Base-by-base conservation (phyloP, 2,329 filamentous ascomycete species). In the Trichothecium roseum region DNA sequence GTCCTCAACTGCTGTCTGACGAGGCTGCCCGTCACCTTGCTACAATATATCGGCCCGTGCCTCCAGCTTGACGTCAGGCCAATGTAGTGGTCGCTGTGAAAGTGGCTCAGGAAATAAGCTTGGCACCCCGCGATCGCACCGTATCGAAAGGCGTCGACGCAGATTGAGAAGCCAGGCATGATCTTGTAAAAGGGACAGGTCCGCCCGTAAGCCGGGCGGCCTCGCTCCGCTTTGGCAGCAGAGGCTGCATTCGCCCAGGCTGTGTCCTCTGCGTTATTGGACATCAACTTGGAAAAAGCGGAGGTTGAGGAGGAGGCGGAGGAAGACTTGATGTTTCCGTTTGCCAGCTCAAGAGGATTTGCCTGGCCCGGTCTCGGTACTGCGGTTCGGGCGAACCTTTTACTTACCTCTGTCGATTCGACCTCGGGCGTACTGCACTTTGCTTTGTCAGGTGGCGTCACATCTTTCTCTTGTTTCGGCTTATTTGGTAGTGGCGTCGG, bases 181-280 rank as follows among this genome's bases (percentile, higher is more conserved):
- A 96, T 95, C 58, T 98, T 98, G 66, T 98, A 98, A 50, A 98
- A 98, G 0, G 91, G 91, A 51, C 91, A 98, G 0, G 86, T 95
- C 33, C 91, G 76, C 50, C 89, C 74, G 49, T 89, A 91, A 0
- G 88, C 81, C 14, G 83, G 84, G 52, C 86, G 91, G 16, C 91
- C 89, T 28, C 85, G 74, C 3, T 87, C 79, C 2, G 82, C 74
- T 18, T 74, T 64, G 53, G 94, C 87, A 2, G 82, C 70, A 1
- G 85, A 83, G 0, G 89, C 87, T 10, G 91, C 91, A 26, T 74
- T 77, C 1, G 82, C 79, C 91, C 91, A 98, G 1, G 91, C 91
- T 2, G 78, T 71, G 53, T 94, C 83, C 62, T 98, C 91, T 5
- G 83, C 84, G 49, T 94, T 87, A 5, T 78, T 78, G 6, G 87